These are phyloP conservation scores for Cordyceps cateniannulata DNA, from an alignment of 2,329 filamentous ascomycete genomes.

Conservation along the genomic window DNA sequence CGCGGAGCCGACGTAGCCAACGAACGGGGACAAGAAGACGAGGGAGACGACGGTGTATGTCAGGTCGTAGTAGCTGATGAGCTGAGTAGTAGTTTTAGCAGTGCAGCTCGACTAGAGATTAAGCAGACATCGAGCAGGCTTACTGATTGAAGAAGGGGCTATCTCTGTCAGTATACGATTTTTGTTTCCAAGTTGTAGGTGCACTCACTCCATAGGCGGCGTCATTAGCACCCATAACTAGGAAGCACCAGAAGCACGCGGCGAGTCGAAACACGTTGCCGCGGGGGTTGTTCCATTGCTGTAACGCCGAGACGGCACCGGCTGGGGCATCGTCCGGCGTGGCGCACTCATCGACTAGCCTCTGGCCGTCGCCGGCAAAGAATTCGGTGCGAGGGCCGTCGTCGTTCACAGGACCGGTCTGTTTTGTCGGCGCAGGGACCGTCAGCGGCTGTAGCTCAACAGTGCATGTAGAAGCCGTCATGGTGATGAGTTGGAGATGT, in stretches of 20 bases:
- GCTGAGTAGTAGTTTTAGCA: too few relatives aligned
- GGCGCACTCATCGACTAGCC: slow-evolving; percentile 6
- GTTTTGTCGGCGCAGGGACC: background rate
- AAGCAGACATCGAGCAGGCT: too few relatives aligned
- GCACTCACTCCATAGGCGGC: slow-evolving; percentile 48
- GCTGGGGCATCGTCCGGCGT: background rate
- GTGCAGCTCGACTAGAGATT: too few relatives aligned
- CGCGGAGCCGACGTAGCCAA: slow-evolving; percentile 58
- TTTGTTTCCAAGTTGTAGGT: background rate
- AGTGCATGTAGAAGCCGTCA: background rate
- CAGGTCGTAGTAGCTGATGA: slow-evolving; percentile 48
- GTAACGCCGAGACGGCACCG: background rate
- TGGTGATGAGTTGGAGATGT: background rate
- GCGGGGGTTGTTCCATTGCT: slow-evolving; percentile 44
- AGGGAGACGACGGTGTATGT: slow-evolving; percentile 58
- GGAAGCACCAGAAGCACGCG: slow-evolving; percentile 51
- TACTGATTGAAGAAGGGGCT: slow-evolving; percentile 48
- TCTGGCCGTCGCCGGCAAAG: background rate
- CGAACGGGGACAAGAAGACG: slow-evolving; percentile 59
- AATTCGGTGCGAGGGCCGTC: background rate
- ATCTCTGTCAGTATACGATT: slow-evolving; percentile 10
- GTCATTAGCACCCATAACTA: slow-evolving; percentile 53
- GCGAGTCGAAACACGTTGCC: slow-evolving; percentile 41
- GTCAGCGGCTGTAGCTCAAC: slow-evolving; percentile 9
- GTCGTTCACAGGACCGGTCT: background rate